Base-by-base conservation (phyloP, 2,329 filamentous ascomycete species). In the Botryotinia narcissicola region DNA sequence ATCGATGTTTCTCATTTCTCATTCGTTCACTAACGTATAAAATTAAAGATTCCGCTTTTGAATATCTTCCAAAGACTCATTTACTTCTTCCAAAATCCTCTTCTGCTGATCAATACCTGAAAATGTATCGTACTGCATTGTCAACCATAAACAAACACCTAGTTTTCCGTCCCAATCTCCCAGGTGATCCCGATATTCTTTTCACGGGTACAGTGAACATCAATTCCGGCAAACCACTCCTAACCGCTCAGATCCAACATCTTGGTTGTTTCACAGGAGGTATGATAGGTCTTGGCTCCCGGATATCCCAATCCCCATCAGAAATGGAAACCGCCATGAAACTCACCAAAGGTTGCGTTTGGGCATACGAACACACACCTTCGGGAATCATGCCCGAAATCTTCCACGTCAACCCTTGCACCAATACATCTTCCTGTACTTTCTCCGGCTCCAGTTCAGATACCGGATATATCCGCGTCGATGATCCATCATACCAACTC, bases 251-350 rank as follows among this genome's bases (percentile, higher is more conserved):
- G 64, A 83, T 85, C 16, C 87, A 92, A 76, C 91, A 93, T 80
- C 84, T 93, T 1, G 87, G 87, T 4, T 94, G 92, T 81, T 94
- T 92, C 78, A 84, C 87, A 9, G 91, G 91, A 10, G 92, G 90
- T 22, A 89, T 91, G 83, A 89, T 92, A 69, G 91, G 85, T 2
- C 85, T 93, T 57, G 89, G 87, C 1, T 90, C 90, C 1, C 87
- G 86, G 74, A 82, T 93, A 46, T 87, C 92, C 74, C 78, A 84
- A 64, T 83, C 82, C 1, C 82, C 83, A 0, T 83, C 86, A 5
- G 86, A 91, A 70, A 78, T 91, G 12, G 83, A 86, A 9, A 84
- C 87, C 37, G 89, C 87, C 10, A 82, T 83, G 57, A 87, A 86
- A 77, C 82, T 92, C 4, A 87, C 88, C 1, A 84, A 89, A 62